Evolutionary conservation across 2,329 filamentous ascomycete genomes (phyloP), one percentile per base, ranked within the genome.

Genomic region (Mycosphaerella sp.): DNA sequence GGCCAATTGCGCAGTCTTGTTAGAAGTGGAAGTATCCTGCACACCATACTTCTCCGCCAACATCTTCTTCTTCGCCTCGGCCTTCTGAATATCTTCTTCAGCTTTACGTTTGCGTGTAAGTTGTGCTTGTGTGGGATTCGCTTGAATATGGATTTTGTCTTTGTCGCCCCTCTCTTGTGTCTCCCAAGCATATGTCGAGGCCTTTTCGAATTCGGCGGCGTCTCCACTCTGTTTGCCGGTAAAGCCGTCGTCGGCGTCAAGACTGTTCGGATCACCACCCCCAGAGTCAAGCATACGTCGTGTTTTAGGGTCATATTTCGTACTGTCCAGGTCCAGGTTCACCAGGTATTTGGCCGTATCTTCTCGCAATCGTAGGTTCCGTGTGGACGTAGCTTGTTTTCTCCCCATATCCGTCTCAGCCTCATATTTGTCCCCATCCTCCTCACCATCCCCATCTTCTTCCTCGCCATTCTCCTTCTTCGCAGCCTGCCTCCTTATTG

Each of bases 371-470:
- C 93, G 82, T 51, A 98, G 76, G 66, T 97, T 94, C 52, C 89
- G 80, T 1, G 93, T 95, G 6, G 89, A 87, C 17, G 89, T 96
- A 60, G 86, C 86, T 69, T 96, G 89, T 64, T 95, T 85, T 56
- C 90, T 83, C 57, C 90, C 91, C 89, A 98, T 96, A 68, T 97
- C 91, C 21, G 88, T 91, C 68, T 96, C 91, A 65, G 95, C 93
- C 35, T 91, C 89, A 66, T 97, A 97, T 48, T 76, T 78, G 50
- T 77, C 79, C 50, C 80, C 79, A 44, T 78, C 79, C 4, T 79
- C 75, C 12, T 71, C 75, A 2, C 70, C 71, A 6, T 74, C 76
- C 3, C 70, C 71, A 8, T 73, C 72, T 4, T 58, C 59, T 13
- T 53, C 57, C 1, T 43, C 57, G n/a, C 66, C 78, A 42, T 73